A percentile compares a stretch with the other conserved stretches of the same genome.
These are phyloP conservation scores for Annona cherimola DNA, from an alignment of 164 flowering plant species.

Conservation along the genomic window DNA sequence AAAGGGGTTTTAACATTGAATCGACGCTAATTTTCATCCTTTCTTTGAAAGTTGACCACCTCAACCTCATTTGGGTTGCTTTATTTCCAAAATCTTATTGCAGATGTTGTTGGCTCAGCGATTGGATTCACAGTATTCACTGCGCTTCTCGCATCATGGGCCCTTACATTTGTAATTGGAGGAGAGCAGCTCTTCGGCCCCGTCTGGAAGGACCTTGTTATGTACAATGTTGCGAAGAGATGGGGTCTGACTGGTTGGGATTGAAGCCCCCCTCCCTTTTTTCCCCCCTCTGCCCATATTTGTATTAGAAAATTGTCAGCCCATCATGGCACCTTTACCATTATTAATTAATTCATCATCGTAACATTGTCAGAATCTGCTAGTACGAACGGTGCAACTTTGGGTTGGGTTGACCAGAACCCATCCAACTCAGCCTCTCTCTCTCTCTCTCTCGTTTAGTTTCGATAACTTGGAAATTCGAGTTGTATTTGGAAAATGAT, in stretches of 20 bases:
- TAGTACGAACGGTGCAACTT: no score
- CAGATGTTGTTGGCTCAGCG: constrained; percentile 85
- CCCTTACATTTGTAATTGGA: constrained; percentile 77
- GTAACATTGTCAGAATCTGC: not conserved
- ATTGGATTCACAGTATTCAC: constrained; percentile 54
- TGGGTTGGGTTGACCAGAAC: no score
- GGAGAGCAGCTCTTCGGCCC: constrained; percentile 77
- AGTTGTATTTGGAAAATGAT: no score
- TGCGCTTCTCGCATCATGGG: constrained; percentile 64
- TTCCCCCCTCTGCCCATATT: no score
- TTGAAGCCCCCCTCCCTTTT: constrained; percentile 7
- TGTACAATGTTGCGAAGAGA: constrained; percentile 74
- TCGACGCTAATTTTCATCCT: not conserved
- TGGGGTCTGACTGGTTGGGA: constrained; percentile 64
- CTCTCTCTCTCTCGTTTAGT: no score
- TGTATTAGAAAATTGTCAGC: no score
- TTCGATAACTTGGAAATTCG: no score
- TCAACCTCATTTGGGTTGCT: not conserved
- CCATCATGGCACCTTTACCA: not conserved
- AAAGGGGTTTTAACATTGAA: no score
- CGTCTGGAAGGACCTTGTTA: constrained; percentile 63
- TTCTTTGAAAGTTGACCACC: no score
- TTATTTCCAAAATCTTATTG: constrained; percentile 10
- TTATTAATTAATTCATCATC: not conserved
- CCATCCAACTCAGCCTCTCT: no score